Percentiles rank a stretch among this genome's conserved stretches.
Conservation (phyloP, 2,329 filamentous ascomycete genomes). For the Sclerotinia spermophila region DNA sequence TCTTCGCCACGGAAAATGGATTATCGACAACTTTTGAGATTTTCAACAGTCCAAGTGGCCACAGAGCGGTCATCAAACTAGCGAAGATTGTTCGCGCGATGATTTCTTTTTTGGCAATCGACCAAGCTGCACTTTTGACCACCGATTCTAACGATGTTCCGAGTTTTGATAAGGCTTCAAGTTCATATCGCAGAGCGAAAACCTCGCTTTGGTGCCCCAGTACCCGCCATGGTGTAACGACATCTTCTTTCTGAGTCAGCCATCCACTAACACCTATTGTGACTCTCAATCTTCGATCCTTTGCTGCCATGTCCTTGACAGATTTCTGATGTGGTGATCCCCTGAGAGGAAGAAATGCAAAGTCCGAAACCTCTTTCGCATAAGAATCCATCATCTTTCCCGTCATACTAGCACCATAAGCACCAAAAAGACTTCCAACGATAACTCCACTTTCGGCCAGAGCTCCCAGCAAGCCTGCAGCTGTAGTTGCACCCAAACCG, state of each 20-base stretch:
- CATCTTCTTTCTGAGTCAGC: slow-evolving; percentile 67
- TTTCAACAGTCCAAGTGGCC: slow-evolving; percentile 65
- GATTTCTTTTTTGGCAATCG: slow-evolving; percentile 63
- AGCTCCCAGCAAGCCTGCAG: slow-evolving; percentile 74
- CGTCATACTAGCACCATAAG: slow-evolving; percentile 82
- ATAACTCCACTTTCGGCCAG: slow-evolving; percentile 76
- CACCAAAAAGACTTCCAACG: slow-evolving; percentile 83
- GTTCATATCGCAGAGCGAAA: slow-evolving; percentile 82
- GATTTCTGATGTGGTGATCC: slow-evolving; percentile 45
- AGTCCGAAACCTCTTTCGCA: slow-evolving; percentile 80
- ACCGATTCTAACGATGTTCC: slow-evolving; percentile 75
- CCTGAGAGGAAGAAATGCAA: slow-evolving; percentile 75
- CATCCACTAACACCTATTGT: slow-evolving; percentile 81
- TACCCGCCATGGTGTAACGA: slow-evolving; percentile 74
- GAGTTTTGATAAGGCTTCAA: slow-evolving; percentile 70
- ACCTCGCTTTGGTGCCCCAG: slow-evolving; percentile 71
- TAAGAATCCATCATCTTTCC: slow-evolving; percentile 87
- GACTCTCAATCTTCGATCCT: slow-evolving; percentile 70
- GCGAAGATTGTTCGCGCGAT: slow-evolving; percentile 61
- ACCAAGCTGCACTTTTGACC: slow-evolving; percentile 78
- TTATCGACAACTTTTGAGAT: slow-evolving; percentile 71
- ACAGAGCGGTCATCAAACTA: slow-evolving; percentile 63
- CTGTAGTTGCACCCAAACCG: slow-evolving; percentile 68
- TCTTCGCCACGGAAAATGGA: slow-evolving; percentile 73
- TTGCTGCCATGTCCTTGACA: slow-evolving; percentile 39